These are phyloP conservation scores for Colletotrichum incanum DNA, from an alignment of 2,329 filamentous ascomycete species.

Conservation along the genomic window DNA sequence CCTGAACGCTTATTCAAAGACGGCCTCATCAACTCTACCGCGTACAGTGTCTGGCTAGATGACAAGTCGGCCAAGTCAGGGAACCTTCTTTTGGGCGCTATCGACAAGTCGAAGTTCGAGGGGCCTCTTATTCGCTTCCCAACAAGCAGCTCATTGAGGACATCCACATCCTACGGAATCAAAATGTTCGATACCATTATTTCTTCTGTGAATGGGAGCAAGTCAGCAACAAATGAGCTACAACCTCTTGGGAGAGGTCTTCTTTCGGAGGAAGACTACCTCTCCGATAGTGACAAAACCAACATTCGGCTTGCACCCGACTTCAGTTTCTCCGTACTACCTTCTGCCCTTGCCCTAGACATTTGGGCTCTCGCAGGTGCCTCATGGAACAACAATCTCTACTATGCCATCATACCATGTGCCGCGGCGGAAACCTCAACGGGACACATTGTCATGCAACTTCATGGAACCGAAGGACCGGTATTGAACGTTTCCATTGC, in stretches of 20 bases:
- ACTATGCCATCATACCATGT: conserved; percentile 48
- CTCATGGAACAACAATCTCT: conserved; percentile 39
- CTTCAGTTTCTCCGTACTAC: conserved; percentile 42
- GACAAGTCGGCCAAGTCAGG: conserved; percentile 19
- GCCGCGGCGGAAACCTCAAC: conserved; percentile 42
- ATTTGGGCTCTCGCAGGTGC: conserved; percentile 51
- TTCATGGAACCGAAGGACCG: conserved; percentile 49
- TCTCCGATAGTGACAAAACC: not conserved
- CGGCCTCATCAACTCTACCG: conserved; percentile 73
- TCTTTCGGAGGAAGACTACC: not conserved
- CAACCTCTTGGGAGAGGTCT: conserved; percentile 1
- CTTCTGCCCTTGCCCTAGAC: conserved; percentile 45
- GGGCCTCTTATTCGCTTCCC: conserved; percentile 47
- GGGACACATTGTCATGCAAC: conserved; percentile 47
- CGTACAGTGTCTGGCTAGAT: conserved; percentile 77
- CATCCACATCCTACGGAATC: not conserved
- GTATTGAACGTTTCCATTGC: conserved; percentile 46
- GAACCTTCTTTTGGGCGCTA: conserved; percentile 35
- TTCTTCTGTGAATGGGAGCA: conserved; percentile 28
- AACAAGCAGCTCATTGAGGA: not conserved
- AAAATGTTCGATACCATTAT: conserved; percentile 23
- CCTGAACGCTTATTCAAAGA: conserved; percentile 75
- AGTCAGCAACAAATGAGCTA: not conserved
- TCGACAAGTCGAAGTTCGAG: conserved; percentile 37
- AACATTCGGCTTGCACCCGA: conserved; percentile 20